These are phyloP conservation scores for Emericellopsis cladophorae DNA, from an alignment of 2,329 filamentous ascomycete genomes.

Conservation along the genomic window DNA sequence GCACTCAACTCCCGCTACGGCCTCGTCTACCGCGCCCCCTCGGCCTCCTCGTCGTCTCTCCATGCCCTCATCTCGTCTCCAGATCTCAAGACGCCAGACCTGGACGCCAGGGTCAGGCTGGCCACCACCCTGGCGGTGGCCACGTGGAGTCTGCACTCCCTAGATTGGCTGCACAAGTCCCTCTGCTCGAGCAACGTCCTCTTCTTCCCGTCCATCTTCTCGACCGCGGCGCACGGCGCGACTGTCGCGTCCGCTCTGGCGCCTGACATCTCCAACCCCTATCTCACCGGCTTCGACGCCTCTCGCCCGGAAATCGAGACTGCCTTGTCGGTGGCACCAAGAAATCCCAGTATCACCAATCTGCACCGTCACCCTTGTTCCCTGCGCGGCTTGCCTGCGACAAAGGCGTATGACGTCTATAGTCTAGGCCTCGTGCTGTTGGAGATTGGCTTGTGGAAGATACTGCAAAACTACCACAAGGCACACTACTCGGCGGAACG, in stretches of 20 bases:
- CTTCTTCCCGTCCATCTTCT: constrained; percentile 34
- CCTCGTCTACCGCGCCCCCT: constrained; percentile 26
- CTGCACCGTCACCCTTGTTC: constrained; percentile 34
- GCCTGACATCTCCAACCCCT: constrained; percentile 27
- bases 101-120: constrained; percentile 27
- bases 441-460: constrained; percentile 36
- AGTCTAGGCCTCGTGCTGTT: constrained; percentile 35
- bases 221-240: constrained; percentile 11
- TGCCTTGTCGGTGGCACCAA: constrained; percentile 31
- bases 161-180: constrained; percentile 45
- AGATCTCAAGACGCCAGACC: constrained; percentile 28
- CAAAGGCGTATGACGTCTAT: constrained; percentile 40
- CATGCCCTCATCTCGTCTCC: constrained; percentile 23
- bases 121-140: constrained; percentile 28
- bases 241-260: constrained; percentile 20
- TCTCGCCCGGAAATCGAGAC: constrained; percentile 36
- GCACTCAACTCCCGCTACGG: constrained; percentile 23
- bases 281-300: constrained; percentile 41
- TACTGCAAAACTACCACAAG: constrained; percentile 25
- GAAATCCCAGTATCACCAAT: constrained; percentile 26
- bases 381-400: constrained; percentile 25
- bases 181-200: constrained; percentile 39
- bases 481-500: constrained; percentile 25
- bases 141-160: constrained; percentile 35
- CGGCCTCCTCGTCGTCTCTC: constrained; percentile 22